These are phyloP conservation scores for Cairneyella variabilis DNA, from an alignment of 495 filamentous ascomycete genomes.

Conservation along the genomic window DNA sequence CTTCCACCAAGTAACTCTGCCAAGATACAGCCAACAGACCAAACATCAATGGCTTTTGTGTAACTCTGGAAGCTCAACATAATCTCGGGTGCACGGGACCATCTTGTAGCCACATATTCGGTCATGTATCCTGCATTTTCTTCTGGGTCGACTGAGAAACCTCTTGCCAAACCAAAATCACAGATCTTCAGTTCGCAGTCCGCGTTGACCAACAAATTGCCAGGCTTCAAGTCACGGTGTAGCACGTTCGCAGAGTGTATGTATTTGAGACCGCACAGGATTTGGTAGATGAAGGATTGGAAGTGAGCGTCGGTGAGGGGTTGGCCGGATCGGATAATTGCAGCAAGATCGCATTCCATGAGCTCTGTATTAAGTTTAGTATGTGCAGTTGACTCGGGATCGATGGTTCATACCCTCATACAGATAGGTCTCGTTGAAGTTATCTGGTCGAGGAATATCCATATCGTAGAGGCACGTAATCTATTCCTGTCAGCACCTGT, in stretches of 20 bases:
- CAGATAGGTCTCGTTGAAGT: slow-evolving; percentile 98
- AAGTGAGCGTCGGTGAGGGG: slow-evolving; percentile 95
- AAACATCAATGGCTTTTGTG: slow-evolving; percentile 99
- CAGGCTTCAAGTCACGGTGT: slow-evolving; percentile 94
- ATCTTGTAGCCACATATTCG: slow-evolving; percentile 96
- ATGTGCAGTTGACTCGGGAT: background rate
- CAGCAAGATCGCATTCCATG: slow-evolving; percentile 98
- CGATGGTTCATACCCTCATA: slow-evolving; percentile 72
- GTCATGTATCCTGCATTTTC: slow-evolving; percentile 99
- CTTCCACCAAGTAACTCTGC: slow-evolving; percentile 94
- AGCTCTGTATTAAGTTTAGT: slow-evolving; percentile 59
- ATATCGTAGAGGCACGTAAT: slow-evolving; percentile 99
- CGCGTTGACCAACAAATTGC: slow-evolving; percentile 94
- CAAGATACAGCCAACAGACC: slow-evolving; percentile 98
- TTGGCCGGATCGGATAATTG: slow-evolving; percentile 95
- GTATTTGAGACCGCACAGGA: slow-evolving; percentile 93
- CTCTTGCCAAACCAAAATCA: slow-evolving; percentile 94
- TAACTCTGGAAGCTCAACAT: slow-evolving; percentile 99
- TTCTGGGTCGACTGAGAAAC: slow-evolving; percentile 93
- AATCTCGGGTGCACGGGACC: slow-evolving; percentile 98
- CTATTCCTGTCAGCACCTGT: slow-evolving; percentile 45
- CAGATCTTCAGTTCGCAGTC: slow-evolving; percentile 99
- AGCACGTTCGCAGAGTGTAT: slow-evolving; percentile 98
- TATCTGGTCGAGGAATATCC: slow-evolving; percentile 96
- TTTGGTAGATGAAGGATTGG: slow-evolving; percentile 94